These are phyloP conservation scores for Myriosclerotinia scirpicola DNA, from an alignment of 2,329 filamentous ascomycete genomes.

Conservation along the genomic window DNA sequence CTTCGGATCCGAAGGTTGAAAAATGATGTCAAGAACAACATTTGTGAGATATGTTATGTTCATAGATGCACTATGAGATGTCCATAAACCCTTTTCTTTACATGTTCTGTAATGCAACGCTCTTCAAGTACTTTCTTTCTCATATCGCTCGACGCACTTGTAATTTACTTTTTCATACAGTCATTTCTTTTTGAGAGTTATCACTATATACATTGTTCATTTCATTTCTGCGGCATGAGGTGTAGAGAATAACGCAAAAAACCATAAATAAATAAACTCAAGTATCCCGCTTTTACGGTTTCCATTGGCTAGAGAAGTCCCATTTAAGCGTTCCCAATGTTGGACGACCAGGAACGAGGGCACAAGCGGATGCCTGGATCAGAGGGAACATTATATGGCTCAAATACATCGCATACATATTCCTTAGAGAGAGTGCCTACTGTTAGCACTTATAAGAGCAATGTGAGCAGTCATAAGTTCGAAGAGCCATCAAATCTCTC, in stretches of 20 bases:
- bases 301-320: not conserved
- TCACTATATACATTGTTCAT: not conserved
- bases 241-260: not conserved
- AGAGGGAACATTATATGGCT: slow-evolving; percentile 6
- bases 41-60: slow-evolving; percentile 1
- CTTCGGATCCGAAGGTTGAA: slow-evolving; percentile 15
- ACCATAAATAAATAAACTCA: not conserved
- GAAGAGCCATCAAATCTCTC: slow-evolving; percentile 6
- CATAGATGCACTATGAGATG: slow-evolving; percentile 12
- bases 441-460: slow-evolving; percentile 8
- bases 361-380: slow-evolving; percentile 5
- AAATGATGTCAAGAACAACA: slow-evolving; percentile 5
- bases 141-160: not conserved
- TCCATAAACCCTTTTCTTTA: not conserved
- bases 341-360: not conserved
- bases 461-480: not conserved
- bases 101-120: slow-evolving; percentile 7
- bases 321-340: not conserved
- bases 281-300: not conserved
- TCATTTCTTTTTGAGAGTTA: not conserved
- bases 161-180: not conserved
- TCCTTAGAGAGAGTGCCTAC: slow-evolving; percentile 13
- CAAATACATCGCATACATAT: slow-evolving; percentile 11
- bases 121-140: not conserved
- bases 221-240: too few species aligned